A percentile compares a stretch with the other conserved stretches of the same genome.
These are phyloP conservation scores for Lactarius deliciosus DNA, from an alignment of 768 basidiomycete genomes.

Conservation along the genomic window DNA sequence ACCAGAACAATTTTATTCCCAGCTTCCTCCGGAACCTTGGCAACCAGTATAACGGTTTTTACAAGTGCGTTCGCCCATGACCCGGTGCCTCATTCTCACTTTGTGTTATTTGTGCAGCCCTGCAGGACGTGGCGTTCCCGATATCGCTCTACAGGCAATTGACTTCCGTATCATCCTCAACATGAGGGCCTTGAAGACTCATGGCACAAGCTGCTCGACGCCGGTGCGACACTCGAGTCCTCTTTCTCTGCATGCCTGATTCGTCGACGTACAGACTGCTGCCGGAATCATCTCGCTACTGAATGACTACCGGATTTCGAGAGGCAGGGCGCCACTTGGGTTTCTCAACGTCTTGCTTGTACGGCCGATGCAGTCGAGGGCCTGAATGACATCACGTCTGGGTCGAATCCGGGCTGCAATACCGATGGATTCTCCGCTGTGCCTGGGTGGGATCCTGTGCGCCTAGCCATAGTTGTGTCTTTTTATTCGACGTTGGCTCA, in stretches of 20 bases:
- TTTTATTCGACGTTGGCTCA: too few species aligned
- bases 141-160: not conserved
- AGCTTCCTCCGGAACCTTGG: not conserved
- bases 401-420: not conserved
- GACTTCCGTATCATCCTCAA: not conserved
- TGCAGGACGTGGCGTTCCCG: not conserved
- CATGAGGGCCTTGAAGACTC: fast-evolving
- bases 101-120: not conserved
- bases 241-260: not conserved
- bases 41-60: not conserved
- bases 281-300: not conserved
- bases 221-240: not conserved
- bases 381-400: not conserved
- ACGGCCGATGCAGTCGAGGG: not conserved
- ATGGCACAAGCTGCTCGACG: not conserved
- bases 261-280: not conserved
- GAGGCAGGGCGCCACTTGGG: too few species aligned
- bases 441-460: not conserved
- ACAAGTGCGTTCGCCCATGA: not conserved
- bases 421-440: not conserved
- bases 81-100: not conserved
- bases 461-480: not conserved
- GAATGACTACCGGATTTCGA: not conserved
- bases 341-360: not conserved
- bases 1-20: too few species aligned